phyloP scores from a whole-genome alignment of 768 basidiomycete species.

The Suillus clintonianus region DNA sequence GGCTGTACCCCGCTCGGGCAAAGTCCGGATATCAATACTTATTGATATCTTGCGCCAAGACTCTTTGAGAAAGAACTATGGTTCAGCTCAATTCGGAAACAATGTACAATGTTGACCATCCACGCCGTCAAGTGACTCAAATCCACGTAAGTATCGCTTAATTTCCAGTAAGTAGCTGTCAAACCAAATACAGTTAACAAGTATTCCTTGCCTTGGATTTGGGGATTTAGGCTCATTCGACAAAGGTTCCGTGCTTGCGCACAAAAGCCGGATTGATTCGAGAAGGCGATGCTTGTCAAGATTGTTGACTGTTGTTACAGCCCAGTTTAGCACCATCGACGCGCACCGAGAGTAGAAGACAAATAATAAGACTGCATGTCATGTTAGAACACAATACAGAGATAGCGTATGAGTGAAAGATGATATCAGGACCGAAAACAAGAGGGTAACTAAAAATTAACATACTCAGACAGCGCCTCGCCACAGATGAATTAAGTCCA shows the following conservation, averaged over 20 bases:
- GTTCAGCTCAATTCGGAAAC: no score
- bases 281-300: not conserved
- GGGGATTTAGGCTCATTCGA: no score
- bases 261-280: not conserved
- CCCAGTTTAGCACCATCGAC: not conserved
- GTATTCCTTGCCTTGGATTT: not conserved
- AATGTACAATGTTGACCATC: not conserved
- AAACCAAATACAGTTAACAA: no score
- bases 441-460: conserved; percentile 7
- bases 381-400: not conserved
- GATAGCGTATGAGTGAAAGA: conserved; percentile 2
- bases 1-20: not conserved
- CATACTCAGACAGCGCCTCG: not conserved
- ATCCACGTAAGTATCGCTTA: not conserved
- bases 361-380: not conserved
- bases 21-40: not conserved
- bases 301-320: not conserved
- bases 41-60: not conserved
- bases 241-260: not conserved
- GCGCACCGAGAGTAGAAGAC: not conserved
- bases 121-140: no score
- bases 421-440: conserved; percentile 2
- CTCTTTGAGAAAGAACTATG: no score
- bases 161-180: not conserved
- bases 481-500: not conserved